Conservation (phyloP, 2,329 filamentous ascomycete species). For the Colletotrichum lindemuthianum region DNA sequence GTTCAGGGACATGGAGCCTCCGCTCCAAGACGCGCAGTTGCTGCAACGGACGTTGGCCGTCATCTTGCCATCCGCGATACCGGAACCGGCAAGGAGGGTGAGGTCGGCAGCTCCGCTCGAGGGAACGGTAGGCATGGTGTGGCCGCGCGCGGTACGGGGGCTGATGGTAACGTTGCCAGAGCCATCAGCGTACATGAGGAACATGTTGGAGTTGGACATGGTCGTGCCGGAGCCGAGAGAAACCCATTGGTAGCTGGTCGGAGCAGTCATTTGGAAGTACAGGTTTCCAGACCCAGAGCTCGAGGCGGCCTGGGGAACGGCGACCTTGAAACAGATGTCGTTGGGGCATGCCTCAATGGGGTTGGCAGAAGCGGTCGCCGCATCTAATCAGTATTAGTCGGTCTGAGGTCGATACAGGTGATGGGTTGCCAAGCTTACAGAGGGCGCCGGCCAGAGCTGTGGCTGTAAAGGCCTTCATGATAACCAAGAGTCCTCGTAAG, state of each 20-base stretch:
- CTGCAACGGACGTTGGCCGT: conserved; percentile 67
- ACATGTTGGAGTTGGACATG: conserved; percentile 70
- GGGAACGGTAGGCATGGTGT: conserved; percentile 59
- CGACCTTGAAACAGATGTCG: conserved; percentile 64
- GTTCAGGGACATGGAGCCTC: conserved; percentile 54
- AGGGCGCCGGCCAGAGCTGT: conserved; percentile 27
- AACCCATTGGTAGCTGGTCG: conserved; percentile 64
- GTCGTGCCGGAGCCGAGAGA: conserved; percentile 64
- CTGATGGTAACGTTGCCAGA: conserved; percentile 70
- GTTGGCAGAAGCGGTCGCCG: conserved; percentile 43
- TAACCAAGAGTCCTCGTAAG: neutral
- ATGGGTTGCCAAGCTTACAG: conserved; percentile 10
- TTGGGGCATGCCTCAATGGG: conserved; percentile 53
- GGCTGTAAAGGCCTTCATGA: conserved; percentile 32
- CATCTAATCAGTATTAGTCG: conserved; percentile 31
- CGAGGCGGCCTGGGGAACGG: conserved; percentile 61
- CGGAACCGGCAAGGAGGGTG: conserved; percentile 67
- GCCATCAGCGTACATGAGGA: conserved; percentile 70
- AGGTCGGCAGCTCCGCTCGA: conserved; percentile 52
- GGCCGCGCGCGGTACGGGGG: conserved; percentile 59
- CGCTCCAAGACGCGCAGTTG: conserved; percentile 61
- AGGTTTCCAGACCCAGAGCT: conserved; percentile 63
- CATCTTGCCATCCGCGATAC: conserved; percentile 62
- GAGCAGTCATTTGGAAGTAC: conserved; percentile 69
- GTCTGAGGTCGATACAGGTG: neutral